phyloP scores from a whole-genome alignment of 352 stramenopile genomes.

The Stramenopiles sp. region DNA sequence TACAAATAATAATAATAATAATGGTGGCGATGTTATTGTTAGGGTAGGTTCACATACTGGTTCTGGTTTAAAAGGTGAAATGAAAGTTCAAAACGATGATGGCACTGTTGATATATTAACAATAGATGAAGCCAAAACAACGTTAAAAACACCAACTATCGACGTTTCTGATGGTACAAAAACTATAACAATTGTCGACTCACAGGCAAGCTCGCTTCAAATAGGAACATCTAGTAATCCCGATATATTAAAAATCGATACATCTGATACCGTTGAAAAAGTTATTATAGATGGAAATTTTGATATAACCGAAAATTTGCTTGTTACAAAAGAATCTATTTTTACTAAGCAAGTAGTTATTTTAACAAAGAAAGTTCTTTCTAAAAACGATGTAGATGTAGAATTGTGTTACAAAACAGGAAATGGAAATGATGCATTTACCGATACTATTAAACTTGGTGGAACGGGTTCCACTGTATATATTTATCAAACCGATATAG shows the following conservation, averaged over 20 bases:
- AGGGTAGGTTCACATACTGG: not conserved
- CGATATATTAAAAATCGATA: not conserved
- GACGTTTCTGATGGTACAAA: not conserved
- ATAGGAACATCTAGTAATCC: not conserved
- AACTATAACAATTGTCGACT: not conserved
- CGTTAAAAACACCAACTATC: not conserved
- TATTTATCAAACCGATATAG: not conserved
- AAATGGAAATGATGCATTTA: no score
- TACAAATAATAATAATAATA: not conserved
- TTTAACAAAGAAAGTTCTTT: no score
- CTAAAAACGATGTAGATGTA: no score
- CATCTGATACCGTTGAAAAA: not conserved
- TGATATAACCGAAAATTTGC: not conserved
- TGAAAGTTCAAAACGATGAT: not conserved
- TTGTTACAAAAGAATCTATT: no score
- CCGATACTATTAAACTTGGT: not conserved
- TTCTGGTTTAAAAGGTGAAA: not conserved
- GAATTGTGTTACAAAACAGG: no score
- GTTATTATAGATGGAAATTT: not conserved
- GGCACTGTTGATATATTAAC: not conserved
- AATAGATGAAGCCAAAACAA: not conserved
- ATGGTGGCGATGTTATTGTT: not conserved
- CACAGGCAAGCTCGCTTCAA: not conserved
- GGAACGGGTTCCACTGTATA: not conserved
- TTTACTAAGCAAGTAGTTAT: no score